Percentiles rank a stretch among this genome's conserved stretches.
Conservation (phyloP, 768 basidiomycete species). For the Russula earlei region DNA sequence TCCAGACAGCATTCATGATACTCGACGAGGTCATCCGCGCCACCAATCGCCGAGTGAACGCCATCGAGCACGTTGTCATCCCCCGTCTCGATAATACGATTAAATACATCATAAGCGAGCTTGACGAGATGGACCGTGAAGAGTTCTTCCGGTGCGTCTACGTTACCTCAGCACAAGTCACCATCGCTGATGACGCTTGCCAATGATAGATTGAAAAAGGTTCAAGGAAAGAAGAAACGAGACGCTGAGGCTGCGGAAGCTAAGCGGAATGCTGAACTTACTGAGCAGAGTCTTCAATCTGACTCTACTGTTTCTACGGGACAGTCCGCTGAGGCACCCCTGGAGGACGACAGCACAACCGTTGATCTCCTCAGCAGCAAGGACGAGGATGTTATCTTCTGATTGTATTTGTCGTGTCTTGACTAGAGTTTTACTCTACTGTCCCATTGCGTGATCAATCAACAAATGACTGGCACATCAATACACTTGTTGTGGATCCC, state of each 20-base stretch:
- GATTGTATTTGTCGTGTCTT: constrained; percentile 21
- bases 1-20: constrained; percentile 97
- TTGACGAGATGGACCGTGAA: constrained; percentile 98
- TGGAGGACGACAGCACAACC: constrained; percentile 25
- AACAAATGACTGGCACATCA: not conserved
- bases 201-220: constrained; percentile 74
- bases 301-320: not conserved
- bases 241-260: constrained; percentile 38
- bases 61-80: constrained; percentile 95
- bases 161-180: not conserved
- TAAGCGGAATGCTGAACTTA: constrained; percentile 11
- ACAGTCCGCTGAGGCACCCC: not conserved
- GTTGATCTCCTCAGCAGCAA: constrained; percentile 74
- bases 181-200: not conserved
- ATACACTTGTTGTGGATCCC: constrained; percentile 15
- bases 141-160: constrained; percentile 74
- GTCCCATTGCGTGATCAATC: not conserved
- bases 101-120: constrained; percentile 93
- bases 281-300: constrained; percentile 12
- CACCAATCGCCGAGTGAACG: constrained; percentile 98
- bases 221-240: constrained; percentile 94
- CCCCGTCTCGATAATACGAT: constrained; percentile 95
- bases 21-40: constrained; percentile 98
- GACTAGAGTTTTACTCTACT: not conserved
- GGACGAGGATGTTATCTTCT: constrained; percentile 93